A percentile compares a stretch with the other conserved stretches of the same genome.
Conservation (phyloP, 2,329 filamentous ascomycete species). For the Phialophora macrospora region DNA sequence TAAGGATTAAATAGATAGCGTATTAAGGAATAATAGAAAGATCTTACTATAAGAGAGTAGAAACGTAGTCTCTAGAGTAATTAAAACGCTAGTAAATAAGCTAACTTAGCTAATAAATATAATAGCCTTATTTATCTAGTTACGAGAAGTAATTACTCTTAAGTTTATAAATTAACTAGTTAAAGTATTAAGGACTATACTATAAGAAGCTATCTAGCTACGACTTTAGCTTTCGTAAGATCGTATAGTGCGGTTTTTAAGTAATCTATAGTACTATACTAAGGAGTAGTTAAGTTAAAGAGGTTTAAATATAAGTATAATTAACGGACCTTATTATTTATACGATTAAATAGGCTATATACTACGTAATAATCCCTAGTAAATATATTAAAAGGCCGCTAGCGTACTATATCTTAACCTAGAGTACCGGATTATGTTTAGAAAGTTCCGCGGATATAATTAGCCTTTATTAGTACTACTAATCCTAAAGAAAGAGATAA, state of each 20-base stretch:
- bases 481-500: neutral
- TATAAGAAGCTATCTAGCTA: neutral
- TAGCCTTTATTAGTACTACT: neutral
- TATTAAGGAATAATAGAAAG: no score
- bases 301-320: neutral
- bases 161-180: no score
- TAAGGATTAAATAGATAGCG: no score
- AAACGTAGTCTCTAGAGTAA: no score
- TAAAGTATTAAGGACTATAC: neutral
- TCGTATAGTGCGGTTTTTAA: neutral
- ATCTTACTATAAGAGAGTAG: neutral
- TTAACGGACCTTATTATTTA: neutral
- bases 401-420: slow-evolving; percentile 7
- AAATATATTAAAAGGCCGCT: slow-evolving; percentile 1
- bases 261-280: neutral
- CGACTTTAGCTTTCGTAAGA: neutral
- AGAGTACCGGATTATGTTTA: neutral
- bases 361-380: neutral
- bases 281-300: neutral
- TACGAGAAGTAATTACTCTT: no score
- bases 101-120: neutral
- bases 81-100: neutral
- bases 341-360: neutral
- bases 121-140: neutral
- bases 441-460: neutral